Conservation (phyloP, 441 rosid species). For the Metrosideros polymorpha region DNA sequence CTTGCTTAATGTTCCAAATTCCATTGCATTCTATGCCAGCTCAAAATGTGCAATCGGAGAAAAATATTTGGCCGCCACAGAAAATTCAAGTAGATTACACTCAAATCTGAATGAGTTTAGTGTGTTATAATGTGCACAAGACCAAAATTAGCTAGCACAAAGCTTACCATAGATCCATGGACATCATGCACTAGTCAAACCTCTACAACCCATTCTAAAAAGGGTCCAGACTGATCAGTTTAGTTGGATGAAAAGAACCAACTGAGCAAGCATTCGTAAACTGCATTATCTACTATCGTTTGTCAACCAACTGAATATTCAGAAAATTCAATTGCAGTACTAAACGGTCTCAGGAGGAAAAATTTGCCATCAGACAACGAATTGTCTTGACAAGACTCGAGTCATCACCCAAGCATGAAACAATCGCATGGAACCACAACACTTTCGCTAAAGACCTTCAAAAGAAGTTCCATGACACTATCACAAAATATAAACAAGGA, state of each 20-base stretch:
- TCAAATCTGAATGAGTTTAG: not conserved
- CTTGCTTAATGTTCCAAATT: not conserved
- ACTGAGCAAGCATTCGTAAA: not conserved
- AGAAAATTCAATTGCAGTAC: not conserved
- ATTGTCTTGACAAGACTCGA: not conserved
- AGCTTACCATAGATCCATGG: not conserved
- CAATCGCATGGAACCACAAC: not conserved
- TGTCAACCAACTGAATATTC: not conserved
- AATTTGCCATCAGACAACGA: not conserved
- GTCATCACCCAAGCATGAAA: not conserved
- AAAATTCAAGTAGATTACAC: not conserved
- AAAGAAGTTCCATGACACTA: not conserved
- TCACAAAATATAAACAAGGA: not conserved
- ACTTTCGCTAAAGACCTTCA: not conserved
- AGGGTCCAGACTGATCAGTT: not conserved
- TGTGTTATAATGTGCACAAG: not conserved
- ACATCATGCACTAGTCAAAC: not conserved
- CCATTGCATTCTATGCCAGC: not conserved
- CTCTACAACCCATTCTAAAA: not conserved
- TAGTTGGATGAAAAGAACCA: not conserved
- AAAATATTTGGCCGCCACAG: not conserved
- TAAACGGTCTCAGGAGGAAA: not conserved
- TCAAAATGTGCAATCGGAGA: not conserved
- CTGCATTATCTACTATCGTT: not conserved
- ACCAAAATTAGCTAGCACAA: no score